phyloP scores from a whole-genome alignment of 2,329 filamentous ascomycete species.

The Fusarium sp. region DNA sequence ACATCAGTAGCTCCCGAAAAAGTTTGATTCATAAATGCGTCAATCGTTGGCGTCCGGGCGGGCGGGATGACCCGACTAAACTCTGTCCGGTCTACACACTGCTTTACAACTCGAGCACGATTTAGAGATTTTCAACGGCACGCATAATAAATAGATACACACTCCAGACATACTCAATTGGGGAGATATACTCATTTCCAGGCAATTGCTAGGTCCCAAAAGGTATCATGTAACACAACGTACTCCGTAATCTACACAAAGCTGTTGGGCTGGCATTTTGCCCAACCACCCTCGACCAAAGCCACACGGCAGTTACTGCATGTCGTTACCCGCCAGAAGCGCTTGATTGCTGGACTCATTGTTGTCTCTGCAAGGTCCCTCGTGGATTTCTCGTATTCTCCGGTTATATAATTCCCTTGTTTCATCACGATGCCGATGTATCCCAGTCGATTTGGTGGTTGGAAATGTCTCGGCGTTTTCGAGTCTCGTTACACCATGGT shows the following conservation, averaged over 20 bases:
- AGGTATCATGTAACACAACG: slow-evolving; percentile 19
- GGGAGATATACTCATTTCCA: background rate
- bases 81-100: slow-evolving; percentile 32
- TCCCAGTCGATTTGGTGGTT: slow-evolving; percentile 10
- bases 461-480: slow-evolving; percentile 5
- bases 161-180: background rate
- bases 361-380: slow-evolving; percentile 19
- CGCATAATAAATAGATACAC: background rate
- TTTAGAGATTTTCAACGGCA: background rate
- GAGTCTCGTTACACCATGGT: background rate
- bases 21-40: slow-evolving; percentile 13
- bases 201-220: slow-evolving; percentile 1
- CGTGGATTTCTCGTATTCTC: slow-evolving; percentile 28
- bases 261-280: slow-evolving; percentile 20
- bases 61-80: slow-evolving; percentile 46
- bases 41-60: slow-evolving; percentile 36
- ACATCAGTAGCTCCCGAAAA: slow-evolving; percentile 21
- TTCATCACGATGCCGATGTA: background rate
- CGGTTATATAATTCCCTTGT: slow-evolving; percentile 1
- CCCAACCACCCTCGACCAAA: slow-evolving; percentile 41
- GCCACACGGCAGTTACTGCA: slow-evolving; percentile 31
- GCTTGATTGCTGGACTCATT: slow-evolving; percentile 27
- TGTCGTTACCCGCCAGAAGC: slow-evolving; percentile 27
- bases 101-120: background rate
- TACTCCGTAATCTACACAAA: slow-evolving; percentile 15